phyloP scores from a whole-genome alignment of 2,329 filamentous ascomycete genomes.

The Phyllosticta capitalensis region DNA sequence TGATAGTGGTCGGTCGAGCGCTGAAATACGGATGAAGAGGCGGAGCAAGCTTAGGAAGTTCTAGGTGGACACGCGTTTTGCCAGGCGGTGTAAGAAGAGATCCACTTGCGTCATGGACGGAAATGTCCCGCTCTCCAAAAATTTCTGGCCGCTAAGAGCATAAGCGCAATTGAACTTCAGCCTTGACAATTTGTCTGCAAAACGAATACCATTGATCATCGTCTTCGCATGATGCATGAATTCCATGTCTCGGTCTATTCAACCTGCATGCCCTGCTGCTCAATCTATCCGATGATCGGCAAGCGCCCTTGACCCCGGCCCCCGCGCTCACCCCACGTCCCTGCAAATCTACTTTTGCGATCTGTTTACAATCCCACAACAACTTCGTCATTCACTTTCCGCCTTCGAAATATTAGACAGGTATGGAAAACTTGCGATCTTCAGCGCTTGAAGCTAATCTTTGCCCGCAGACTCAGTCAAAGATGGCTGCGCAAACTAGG shows the following conservation, averaged over 20 bases:
- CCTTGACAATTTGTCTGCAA: neutral
- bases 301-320: neutral
- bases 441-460: neutral
- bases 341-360: neutral
- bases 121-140: neutral
- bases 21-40: neutral
- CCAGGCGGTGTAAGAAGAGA: conserved; percentile 5
- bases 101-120: conserved; percentile 5
- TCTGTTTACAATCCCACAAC: neutral
- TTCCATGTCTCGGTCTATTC: neutral
- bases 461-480: neutral
- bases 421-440: neutral
- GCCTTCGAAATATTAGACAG: neutral
- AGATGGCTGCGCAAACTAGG: conserved; percentile 4
- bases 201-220: neutral
- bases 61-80: neutral
- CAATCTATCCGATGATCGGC: neutral
- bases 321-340: neutral
- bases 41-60: neutral
- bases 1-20: neutral
- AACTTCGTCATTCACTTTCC: neutral
- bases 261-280: neutral
- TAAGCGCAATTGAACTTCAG: neutral
- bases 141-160: neutral
- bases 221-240: neutral